Percentiles rank a stretch among this genome's conserved stretches.
Evolutionary conservation across 768 basidiomycete species (phyloP).

Genomic region (Pulveroboletus ravenelii): DNA sequence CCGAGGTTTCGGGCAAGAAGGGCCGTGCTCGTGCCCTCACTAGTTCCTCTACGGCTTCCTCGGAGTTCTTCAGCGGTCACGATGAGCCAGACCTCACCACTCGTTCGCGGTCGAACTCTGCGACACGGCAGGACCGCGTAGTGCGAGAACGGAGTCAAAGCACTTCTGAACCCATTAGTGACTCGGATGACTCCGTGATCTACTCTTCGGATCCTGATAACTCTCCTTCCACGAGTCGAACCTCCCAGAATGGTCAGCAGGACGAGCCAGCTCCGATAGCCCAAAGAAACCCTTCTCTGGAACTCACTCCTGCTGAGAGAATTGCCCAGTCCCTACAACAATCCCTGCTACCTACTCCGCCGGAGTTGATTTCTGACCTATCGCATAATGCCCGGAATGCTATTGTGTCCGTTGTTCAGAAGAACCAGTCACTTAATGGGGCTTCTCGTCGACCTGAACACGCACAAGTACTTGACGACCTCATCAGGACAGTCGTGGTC

Average conservation of each 20-base stretch:
- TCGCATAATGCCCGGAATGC: conserved; percentile 53
- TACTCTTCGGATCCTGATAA: conserved; percentile 32
- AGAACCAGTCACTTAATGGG: conserved; percentile 49
- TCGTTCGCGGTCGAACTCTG: conserved; percentile 34
- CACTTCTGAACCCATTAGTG: conserved; percentile 47
- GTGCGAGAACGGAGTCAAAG: conserved; percentile 28
- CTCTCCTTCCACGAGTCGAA: conserved; percentile 29
- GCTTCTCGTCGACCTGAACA: conserved; percentile 48
- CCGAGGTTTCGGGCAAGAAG: conserved; percentile 21
- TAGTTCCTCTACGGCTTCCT: conserved; percentile 32
- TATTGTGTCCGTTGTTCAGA: conserved; percentile 55
- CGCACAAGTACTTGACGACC: conserved; percentile 53
- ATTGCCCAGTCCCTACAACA: conserved; percentile 64
- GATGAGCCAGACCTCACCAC: conserved; percentile 21
- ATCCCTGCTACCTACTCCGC: conserved; percentile 51
- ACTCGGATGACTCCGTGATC: conserved; percentile 73
- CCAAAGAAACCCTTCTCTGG: conserved; percentile 27
- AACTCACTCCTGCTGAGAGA: conserved; percentile 63
- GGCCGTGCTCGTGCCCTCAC: conserved; percentile 33
- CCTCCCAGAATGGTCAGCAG: conserved; percentile 27
- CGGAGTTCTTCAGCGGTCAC: conserved; percentile 19
- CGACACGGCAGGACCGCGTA: conserved; percentile 26
- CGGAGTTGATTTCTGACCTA: conserved; percentile 57
- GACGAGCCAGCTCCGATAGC: conserved; percentile 15
- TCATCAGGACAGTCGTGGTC: conserved; percentile 60